Evolutionary conservation across 2,329 filamentous ascomycete species (phyloP).

Genomic region (Pseudocercospora cruenta): DNA sequence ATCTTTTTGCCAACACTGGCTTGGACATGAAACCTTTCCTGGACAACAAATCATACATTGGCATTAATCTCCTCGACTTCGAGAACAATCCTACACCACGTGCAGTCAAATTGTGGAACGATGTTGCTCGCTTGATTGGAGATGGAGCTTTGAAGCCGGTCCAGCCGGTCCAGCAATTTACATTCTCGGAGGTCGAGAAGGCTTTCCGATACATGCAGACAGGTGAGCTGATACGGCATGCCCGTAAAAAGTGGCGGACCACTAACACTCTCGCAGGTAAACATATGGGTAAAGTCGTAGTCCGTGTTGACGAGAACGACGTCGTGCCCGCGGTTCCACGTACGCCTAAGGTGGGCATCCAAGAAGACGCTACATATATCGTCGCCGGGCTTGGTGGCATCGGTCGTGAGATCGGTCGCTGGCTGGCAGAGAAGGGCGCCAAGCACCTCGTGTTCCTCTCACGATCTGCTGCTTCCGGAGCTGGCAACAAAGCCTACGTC

Average conservation of each 20-base stretch:
- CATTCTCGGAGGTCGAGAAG: conserved; percentile 25
- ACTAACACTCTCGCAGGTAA: background rate
- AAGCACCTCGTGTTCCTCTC: conserved; percentile 18
- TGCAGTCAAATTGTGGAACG: conserved; percentile 19
- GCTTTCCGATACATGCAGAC: conserved; percentile 23
- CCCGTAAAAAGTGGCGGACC: too few relatives aligned
- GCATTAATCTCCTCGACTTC: conserved; percentile 24
- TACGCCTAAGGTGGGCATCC: background rate
- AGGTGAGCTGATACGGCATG: conserved; percentile 1
- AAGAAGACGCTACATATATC: conserved; percentile 19
- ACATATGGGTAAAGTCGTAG: conserved; percentile 21
- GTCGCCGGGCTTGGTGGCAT: conserved; percentile 22
- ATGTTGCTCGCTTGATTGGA: conserved; percentile 23
- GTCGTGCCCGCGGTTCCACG: conserved; percentile 11
- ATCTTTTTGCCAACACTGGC: conserved; percentile 24
- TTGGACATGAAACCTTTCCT: conserved; percentile 25
- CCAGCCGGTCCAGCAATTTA: conserved; percentile 21
- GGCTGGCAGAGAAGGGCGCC: conserved; percentile 15
- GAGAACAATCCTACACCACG: conserved; percentile 14
- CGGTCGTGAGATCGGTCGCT: conserved; percentile 14
- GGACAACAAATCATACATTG: conserved; percentile 17
- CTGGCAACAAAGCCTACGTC: conserved; percentile 7
- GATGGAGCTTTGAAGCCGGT: conserved; percentile 15
- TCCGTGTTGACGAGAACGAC: conserved; percentile 1
- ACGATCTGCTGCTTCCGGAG: conserved; percentile 10